Conservation (phyloP, 2,329 filamentous ascomycete genomes). For the Clarireedia hainanense region DNA sequence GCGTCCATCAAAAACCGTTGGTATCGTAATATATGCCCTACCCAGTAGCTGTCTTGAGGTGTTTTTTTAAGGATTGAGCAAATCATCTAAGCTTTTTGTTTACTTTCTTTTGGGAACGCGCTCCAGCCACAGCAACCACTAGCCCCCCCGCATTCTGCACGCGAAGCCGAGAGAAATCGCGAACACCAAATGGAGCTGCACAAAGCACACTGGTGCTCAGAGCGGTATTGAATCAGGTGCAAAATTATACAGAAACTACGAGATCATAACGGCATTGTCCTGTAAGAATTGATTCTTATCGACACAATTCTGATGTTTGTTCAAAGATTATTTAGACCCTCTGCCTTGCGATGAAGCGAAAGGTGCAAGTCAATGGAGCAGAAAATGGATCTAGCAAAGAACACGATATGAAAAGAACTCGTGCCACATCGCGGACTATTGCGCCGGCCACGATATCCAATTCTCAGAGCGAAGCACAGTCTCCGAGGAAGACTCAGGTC, state of each 20-base stretch:
- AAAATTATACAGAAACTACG: too few species aligned
- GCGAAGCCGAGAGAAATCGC: not conserved
- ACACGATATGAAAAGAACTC: constrained; percentile 12
- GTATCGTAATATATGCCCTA: not conserved
- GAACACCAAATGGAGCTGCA: not conserved
- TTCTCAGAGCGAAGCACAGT: not conserved
- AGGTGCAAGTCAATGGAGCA: constrained; percentile 10
- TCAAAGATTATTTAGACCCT: not conserved
- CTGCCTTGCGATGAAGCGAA: constrained; percentile 16
- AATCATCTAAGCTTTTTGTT: constrained; percentile 7
- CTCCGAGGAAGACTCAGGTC: not conserved
- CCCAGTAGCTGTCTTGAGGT: not conserved
- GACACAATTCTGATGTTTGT: not conserved
- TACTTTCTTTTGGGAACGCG: constrained; percentile 5
- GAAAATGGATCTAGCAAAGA: constrained; percentile 10
- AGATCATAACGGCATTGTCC: not conserved
- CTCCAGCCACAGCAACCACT: not conserved
- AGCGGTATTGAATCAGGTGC: too few species aligned
- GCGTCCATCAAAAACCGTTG: not conserved
- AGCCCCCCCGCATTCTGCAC: not conserved
- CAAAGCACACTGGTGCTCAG: too few species aligned
- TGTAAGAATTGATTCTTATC: not conserved
- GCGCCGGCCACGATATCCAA: not conserved
- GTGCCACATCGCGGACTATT: constrained; percentile 2
- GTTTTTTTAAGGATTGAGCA: not conserved